Evolutionary conservation across 2,329 filamentous ascomycete genomes (phyloP).

Genomic region (Fusarium buxicola): DNA sequence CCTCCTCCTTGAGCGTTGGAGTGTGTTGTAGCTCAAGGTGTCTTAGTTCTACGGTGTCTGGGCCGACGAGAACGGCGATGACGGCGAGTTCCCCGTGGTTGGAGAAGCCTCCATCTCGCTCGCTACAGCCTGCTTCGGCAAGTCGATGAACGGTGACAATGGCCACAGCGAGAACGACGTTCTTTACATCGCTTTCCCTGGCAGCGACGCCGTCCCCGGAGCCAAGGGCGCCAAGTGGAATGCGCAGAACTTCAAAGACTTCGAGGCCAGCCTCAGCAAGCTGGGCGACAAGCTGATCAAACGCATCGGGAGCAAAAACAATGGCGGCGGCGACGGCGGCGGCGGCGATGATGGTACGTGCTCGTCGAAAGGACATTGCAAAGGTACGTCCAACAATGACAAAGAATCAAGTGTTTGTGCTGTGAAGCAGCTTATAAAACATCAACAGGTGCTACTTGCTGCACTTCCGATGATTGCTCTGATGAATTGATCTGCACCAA

Average conservation of each 20-base stretch:
- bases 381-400: slow-evolving; percentile 23
- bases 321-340: not conserved
- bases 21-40: not conserved
- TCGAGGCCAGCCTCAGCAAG: slow-evolving; percentile 63
- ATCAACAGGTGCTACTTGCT: slow-evolving; percentile 40
- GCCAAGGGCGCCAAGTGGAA: slow-evolving; percentile 65
- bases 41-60: slow-evolving; percentile 67
- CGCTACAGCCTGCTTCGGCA: slow-evolving; percentile 67
- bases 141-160: slow-evolving; percentile 63
- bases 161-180: slow-evolving; percentile 70
- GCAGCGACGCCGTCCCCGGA: slow-evolving; percentile 67
- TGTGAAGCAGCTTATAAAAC: slow-evolving; percentile 11
- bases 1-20: rapidly evolving
- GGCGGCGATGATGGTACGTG: slow-evolving; percentile 23
- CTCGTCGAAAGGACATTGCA: slow-evolving; percentile 34
- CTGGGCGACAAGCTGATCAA: slow-evolving; percentile 65
- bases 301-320: slow-evolving; percentile 41
- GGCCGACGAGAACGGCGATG: slow-evolving; percentile 71
- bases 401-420: not conserved
- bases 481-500: slow-evolving; percentile 40
- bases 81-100: slow-evolving; percentile 58
- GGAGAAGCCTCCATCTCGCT: slow-evolving; percentile 70
- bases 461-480: slow-evolving; percentile 39
- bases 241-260: slow-evolving; percentile 60
- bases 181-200: slow-evolving; percentile 71